Evolutionary conservation across 148 eudicot genomes (phyloP), one percentile per base, ranked within the genome.

Genomic region (Dianthus caryophyllus): DNA sequence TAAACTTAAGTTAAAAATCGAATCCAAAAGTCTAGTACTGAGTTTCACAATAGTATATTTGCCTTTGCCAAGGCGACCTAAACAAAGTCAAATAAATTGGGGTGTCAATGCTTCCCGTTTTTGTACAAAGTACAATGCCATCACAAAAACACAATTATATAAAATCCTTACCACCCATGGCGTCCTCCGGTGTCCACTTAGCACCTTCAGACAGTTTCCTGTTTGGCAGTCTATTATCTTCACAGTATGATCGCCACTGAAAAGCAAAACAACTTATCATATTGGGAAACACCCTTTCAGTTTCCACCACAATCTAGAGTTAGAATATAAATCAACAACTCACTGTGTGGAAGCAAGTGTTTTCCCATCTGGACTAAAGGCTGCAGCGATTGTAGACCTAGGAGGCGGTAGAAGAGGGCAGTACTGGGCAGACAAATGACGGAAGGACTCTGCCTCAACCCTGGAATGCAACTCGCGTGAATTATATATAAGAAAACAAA

Each of bases 181-280:
- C n/a, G 98, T 93, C 77, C 98, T 87, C 68, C 98, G 87, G 71
- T 93, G 98, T 71, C 98, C 96, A 68, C 81, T 79, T 60, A 89
- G 77, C 76, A 93, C 96, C 78, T 89, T 93, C 57, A 89, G 77
- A 76, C 98, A 93, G 72, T 72, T 80, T 66, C 98, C 98, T 69
- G 87, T 87, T 67, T 74, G 78, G 64, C 89, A 89, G 71, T 93
- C 84, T 43, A 85, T 89, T 73, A 89, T 84, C 78, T 93, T 93
- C 9, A 93, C 98, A 7, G 98, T 93, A 85, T 93, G 98, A 77
- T 93, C 98, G 39, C 96, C 98, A 80, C 96, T 93, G 82, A 78
- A 76, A 21, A 12, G 61, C 18, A 70, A 9, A 78, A 67, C 31
- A 51, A 69, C 56, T 39, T 20, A 22, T 24, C 13, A 18, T 21